Percentiles rank a stretch among this genome's conserved stretches.
Conservation (phyloP, 78 protist genomes). For the Monosiga brevicollis region DNA sequence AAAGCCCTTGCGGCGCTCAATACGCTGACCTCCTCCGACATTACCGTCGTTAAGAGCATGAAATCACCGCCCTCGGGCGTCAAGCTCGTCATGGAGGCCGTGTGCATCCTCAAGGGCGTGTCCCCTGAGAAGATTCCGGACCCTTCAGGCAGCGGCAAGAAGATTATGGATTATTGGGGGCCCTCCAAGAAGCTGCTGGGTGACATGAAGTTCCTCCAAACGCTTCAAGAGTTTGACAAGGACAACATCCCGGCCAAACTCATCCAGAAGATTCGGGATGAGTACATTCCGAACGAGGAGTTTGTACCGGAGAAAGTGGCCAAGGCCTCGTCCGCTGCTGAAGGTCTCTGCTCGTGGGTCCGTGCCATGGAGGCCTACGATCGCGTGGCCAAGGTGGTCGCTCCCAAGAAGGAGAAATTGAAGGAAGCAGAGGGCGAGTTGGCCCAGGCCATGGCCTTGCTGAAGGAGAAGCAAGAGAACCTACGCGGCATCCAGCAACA, state of each 20-base stretch:
- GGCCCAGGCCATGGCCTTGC: constrained; percentile 7
- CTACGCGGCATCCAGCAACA: constrained; percentile 17
- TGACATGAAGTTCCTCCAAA: constrained; percentile 30
- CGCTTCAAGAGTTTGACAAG: constrained; percentile 38
- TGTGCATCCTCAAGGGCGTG: constrained; percentile 46
- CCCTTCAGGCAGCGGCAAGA: constrained; percentile 18
- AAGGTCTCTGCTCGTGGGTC: constrained; percentile 78
- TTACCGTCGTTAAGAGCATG: constrained; percentile 51
- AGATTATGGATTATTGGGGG: constrained; percentile 50
- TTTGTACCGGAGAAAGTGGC: constrained; percentile 44
- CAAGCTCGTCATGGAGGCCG: constrained; percentile 53
- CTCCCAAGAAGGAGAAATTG: constrained; percentile 28
- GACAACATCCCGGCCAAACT: constrained; percentile 54
- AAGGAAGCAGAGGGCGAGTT: constrained; percentile 35
- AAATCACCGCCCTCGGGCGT: constrained; percentile 70
- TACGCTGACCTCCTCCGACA: constrained; percentile 32
- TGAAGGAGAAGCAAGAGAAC: constrained; percentile 2
- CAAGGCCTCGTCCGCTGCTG: constrained; percentile 53
- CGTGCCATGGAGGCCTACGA: constrained; percentile 56
- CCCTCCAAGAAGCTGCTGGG: constrained; percentile 36
- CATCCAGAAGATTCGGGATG: constrained; percentile 26
- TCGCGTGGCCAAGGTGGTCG: constrained; percentile 52
- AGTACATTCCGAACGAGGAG: constrained; percentile 23
- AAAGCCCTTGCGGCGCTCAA: constrained; percentile 57
- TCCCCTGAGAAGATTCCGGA: constrained; percentile 23